Evolutionary conservation across 1,284 basidiomycete genomes (phyloP), one percentile per base, ranked within the genome.

Genomic region (Kalmanozyma brasiliensis): DNA sequence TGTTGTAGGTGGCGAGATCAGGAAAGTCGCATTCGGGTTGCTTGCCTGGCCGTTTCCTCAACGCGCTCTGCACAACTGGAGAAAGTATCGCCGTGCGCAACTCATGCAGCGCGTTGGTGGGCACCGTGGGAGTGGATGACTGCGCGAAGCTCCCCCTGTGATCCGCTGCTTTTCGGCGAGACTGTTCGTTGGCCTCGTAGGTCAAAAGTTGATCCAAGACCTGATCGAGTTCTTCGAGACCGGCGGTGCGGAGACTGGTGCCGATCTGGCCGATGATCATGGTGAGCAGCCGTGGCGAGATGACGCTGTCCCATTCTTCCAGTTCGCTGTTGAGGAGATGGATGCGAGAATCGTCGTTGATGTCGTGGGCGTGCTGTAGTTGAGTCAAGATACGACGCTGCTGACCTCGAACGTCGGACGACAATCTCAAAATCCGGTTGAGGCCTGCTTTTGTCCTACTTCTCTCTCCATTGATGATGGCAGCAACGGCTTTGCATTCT

Each of bases 1-100:
- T 67, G 32, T 72, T 72, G 60, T 67, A 72, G 8, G 57, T 72
- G 17, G 49, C 37, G n/a, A 62, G 41, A 22, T 67, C 56, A 2
- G 68, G 68, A 34, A 58, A 71, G n/a, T 53, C 48, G 1, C 37
- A 13, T 11, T 47, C 49, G 14, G 23, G 33, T 10, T 45, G 55
- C 7, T 34, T 46, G 20, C 47, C 26, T 20, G 14, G n/a, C 19
- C 20, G 44, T 32, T 42, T 34, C 16, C 13, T 17, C 2, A 55
- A 16, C 1, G 36, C 52, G 10, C 43, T 22, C 23, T 22, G 52
- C 22, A 20, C 52, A 6, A 22, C 26, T 6, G 52, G 47, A 11
- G 59, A 55, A 14, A 49, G 26, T 7, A 58, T 52, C 8, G 49
- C 49, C 7, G 44, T 35, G 11, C 46, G 53, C 23, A 52, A 29